Evolutionary conservation across 257 asterid species (phyloP), one percentile per base, ranked within the genome.

Genomic region (Scutellaria galericulata): DNA sequence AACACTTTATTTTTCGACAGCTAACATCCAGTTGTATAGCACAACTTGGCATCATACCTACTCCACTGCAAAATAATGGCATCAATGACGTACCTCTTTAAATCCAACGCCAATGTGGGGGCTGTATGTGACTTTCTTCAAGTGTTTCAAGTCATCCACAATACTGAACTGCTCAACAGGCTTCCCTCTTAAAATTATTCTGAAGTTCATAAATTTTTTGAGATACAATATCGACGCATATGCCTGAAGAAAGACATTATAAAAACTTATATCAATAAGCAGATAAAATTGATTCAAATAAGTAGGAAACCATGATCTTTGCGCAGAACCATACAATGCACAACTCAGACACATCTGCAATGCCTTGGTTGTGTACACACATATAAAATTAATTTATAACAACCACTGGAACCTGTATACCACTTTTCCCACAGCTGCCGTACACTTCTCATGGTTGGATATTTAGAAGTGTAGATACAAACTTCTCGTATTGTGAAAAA

Each of bases 141-240:
- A 41, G 72, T 86, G 70, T 70, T 81, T 87, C 91, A 93, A 83
- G 82, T 93, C 95, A 72, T 80, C 89, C 18, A 42, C 86, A 73
- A 93, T 88, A 75, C 54, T 82, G 75, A 73, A 85, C 77, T 93
- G 97, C 82, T 90, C 89, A 63, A 93, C 87, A 54, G 90, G 89
- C 82, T 84, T 90, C 77, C 96, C 98, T 81, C 96, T 81, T 78
- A 93, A 74, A 75, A 90, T 78, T 64, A 93, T 90, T 77, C 72
- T 79, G 88, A 93, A 93, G 82, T 87, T 90, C 0, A 78, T 74
- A 71, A 93, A 85, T 70, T 78, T 87, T 82, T 75, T 86, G 81
- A 90, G 92, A 85, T 93, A 93, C 68, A 93, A 78, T 67, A 93
- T 82, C 64, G 98, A 93, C 51, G 97, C 82, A 79, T 93, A 93